phyloP scores from a whole-genome alignment of 208 protist species.

The Trypanosoma theileri region DNA sequence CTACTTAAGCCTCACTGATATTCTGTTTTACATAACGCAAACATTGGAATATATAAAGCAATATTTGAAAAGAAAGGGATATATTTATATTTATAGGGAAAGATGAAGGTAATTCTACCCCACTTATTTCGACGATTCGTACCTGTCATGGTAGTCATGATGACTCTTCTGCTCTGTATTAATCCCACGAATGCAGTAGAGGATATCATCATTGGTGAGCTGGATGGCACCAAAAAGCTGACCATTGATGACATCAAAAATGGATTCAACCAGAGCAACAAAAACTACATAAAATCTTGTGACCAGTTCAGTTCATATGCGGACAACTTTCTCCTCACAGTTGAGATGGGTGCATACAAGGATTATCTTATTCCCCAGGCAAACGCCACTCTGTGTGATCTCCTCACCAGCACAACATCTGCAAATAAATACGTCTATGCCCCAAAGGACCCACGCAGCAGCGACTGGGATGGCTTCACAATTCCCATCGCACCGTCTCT shows the following conservation, averaged over 20 bases:
- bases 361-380: slow-evolving; percentile 18
- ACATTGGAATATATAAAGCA: not conserved
- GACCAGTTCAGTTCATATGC: slow-evolving; percentile 3
- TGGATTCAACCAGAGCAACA: slow-evolving; percentile 4
- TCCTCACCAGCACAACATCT: slow-evolving; percentile 8
- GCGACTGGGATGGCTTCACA: not conserved
- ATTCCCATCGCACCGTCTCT: not conserved
- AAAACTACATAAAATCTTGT: slow-evolving; percentile 17
- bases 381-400: slow-evolving; percentile 9
- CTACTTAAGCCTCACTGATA: too few relatives aligned
- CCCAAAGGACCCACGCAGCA: not conserved
- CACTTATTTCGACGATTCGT: not conserved
- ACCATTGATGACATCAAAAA: not conserved
- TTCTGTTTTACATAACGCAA: too few relatives aligned
- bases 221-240: slow-evolving; percentile 10
- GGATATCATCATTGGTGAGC: slow-evolving; percentile 1
- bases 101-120: slow-evolving; percentile 1
- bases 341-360: slow-evolving; percentile 21
- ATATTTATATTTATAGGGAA: slow-evolving; percentile 2
- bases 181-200: not conserved
- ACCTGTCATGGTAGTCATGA: not conserved
- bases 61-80: not conserved
- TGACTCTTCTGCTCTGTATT: not conserved
- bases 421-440: not conserved
- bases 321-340: slow-evolving; percentile 13